These are phyloP conservation scores for Rhizopogon vinicolor DNA, from an alignment of 768 basidiomycete genomes.

Conservation along the genomic window DNA sequence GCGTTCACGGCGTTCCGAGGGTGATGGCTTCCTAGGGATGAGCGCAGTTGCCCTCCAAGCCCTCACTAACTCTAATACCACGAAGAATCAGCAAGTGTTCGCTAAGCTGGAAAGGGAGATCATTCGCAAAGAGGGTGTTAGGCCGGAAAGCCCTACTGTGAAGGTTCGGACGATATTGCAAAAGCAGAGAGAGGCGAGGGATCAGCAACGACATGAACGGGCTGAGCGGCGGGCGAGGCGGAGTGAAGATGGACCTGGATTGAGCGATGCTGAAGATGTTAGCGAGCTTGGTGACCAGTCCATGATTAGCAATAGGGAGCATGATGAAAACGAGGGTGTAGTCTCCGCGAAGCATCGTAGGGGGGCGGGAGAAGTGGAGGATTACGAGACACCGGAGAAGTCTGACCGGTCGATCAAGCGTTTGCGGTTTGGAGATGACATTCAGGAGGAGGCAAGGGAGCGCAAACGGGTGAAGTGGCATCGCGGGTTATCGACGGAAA, in stretches of 20 bases:
- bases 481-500: slow-evolving; percentile 54
- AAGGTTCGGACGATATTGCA: slow-evolving; percentile 67
- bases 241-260: slow-evolving; percentile 27
- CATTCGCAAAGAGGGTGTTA: slow-evolving; percentile 58
- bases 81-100: slow-evolving; percentile 63
- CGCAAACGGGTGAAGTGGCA: slow-evolving; percentile 77
- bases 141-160: slow-evolving; percentile 78
- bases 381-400: slow-evolving; percentile 64
- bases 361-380: slow-evolving; percentile 80
- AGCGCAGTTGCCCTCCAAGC: slow-evolving; percentile 63
- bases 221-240: slow-evolving; percentile 56
- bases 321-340: slow-evolving; percentile 24
- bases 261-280: slow-evolving; percentile 27
- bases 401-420: slow-evolving; percentile 37
- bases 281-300: slow-evolving; percentile 5
- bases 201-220: slow-evolving; percentile 47
- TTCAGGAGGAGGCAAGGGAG: slow-evolving; percentile 22
- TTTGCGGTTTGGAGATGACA: slow-evolving; percentile 31
- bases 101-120: slow-evolving; percentile 65
- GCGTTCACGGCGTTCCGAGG: slow-evolving; percentile 33
- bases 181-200: slow-evolving; percentile 62
- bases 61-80: slow-evolving; percentile 69
- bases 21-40: slow-evolving; percentile 57
- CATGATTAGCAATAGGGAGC: slow-evolving; percentile 5
- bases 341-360: slow-evolving; percentile 40